Evolutionary conservation across 1,284 basidiomycete genomes (phyloP).

Genomic region (Hymenochaete sp.): DNA sequence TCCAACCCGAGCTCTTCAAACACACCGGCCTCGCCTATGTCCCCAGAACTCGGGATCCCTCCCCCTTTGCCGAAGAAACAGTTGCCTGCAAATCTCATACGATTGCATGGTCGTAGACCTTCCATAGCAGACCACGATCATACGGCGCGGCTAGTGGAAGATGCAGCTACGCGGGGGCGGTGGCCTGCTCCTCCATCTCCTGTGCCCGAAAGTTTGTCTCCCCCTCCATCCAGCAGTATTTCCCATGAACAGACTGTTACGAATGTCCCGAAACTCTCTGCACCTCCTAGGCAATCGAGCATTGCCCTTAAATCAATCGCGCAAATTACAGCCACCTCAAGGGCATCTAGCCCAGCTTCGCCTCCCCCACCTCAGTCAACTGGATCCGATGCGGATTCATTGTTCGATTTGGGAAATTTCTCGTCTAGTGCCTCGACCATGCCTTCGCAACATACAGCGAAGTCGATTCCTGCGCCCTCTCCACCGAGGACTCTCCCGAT

Average conservation of each 20-base stretch:
- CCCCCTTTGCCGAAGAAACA: conserved; percentile 14
- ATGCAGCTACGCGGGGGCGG: conserved; percentile 34
- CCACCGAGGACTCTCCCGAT: neutral
- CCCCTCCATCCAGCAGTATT: conserved; percentile 21
- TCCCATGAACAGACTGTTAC: neutral
- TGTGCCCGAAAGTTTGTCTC: conserved; percentile 36
- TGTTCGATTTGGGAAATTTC: neutral
- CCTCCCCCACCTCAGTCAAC: neutral
- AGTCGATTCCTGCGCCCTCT: neutral
- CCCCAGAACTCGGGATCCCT: conserved; percentile 3
- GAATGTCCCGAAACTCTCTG: conserved; percentile 12
- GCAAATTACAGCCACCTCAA: conserved; percentile 7
- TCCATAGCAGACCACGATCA: conserved; percentile 14
- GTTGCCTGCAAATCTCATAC: conserved; percentile 7
- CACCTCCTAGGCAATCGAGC: conserved; percentile 4
- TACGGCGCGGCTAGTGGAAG: conserved; percentile 17
- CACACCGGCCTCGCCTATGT: conserved; percentile 4
- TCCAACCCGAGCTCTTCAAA: conserved; percentile 15
- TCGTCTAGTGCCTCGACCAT: neutral
- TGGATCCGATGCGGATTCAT: neutral
- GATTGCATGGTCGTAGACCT: conserved; percentile 12
- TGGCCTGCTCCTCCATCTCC: conserved; percentile 62
- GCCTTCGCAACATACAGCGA: neutral
- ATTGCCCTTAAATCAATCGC: conserved; percentile 12
- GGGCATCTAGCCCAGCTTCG: neutral